These are phyloP conservation scores for Salix koriyanagi DNA, from an alignment of 345 rosid species.

Conservation along the genomic window DNA sequence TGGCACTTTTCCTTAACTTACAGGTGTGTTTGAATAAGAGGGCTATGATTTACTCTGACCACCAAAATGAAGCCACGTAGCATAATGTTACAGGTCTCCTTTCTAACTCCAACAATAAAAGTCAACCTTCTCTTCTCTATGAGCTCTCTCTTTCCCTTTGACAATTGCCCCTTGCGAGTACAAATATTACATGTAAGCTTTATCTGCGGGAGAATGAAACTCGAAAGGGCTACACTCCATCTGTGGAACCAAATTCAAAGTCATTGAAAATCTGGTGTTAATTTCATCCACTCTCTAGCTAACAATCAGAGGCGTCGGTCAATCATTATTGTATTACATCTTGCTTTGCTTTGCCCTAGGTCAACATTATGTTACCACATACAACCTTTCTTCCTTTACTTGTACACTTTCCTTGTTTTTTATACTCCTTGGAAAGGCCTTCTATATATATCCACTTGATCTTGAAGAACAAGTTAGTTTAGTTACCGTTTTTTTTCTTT, in stretches of 20 bases:
- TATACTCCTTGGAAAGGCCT: neutral
- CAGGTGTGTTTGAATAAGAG: neutral
- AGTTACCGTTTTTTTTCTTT: neutral
- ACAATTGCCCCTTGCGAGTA: conserved; percentile 16
- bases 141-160: neutral
- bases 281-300: conserved; percentile 46
- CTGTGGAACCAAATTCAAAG: conserved; percentile 27
- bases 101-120: conserved; percentile 10
- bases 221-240: neutral
- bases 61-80: conserved; percentile 16
- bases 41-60: conserved; percentile 14
- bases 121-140: conserved; percentile 23
- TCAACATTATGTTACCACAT: neutral
- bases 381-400: conserved; percentile 4
- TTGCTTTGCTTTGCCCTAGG: neutral
- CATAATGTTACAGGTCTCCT: conserved; percentile 6
- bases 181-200: neutral
- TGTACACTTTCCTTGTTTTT: neutral
- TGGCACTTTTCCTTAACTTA: neutral
- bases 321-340: conserved; percentile 25
- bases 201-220: neutral
- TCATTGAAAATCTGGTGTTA: conserved; percentile 36
- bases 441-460: too few relatives aligned
- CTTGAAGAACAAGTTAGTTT: neutral
- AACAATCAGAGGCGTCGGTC: conserved; percentile 27